Percentiles rank a stretch among this genome's conserved stretches.
phyloP scores from a whole-genome alignment of 306 rosid species.

The Quercus robur region DNA sequence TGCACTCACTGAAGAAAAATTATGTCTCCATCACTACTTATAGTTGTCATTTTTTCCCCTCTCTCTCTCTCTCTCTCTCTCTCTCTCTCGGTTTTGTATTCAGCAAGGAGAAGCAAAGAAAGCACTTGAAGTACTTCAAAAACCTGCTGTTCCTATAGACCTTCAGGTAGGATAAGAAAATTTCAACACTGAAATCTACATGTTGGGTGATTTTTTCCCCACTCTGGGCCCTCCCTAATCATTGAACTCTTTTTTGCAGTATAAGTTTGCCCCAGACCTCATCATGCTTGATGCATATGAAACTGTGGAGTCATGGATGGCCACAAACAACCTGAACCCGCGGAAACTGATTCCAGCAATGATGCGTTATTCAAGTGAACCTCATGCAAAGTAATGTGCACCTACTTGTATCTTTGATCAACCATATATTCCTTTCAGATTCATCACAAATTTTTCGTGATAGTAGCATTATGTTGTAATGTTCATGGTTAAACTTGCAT shows the following conservation, averaged over 20 bases:
- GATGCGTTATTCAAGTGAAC: slow-evolving; percentile 99
- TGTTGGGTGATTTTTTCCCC: not conserved
- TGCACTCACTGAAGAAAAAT: too few species aligned
- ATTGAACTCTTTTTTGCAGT: slow-evolving; percentile 44
- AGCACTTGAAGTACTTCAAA: slow-evolving; percentile 91
- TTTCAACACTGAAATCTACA: slow-evolving; percentile 15
- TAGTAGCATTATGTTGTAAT: not conserved
- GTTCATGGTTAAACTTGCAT: not conserved
- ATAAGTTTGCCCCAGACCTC: slow-evolving; percentile 96
- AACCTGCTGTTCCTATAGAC: slow-evolving; percentile 72
- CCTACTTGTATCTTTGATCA: slow-evolving; percentile 23
- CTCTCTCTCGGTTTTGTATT: slow-evolving; percentile 10
- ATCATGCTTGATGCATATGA: slow-evolving; percentile 97
- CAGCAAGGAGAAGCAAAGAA: slow-evolving; percentile 98
- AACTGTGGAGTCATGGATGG: slow-evolving; percentile 97
- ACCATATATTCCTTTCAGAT: slow-evolving; percentile 14
- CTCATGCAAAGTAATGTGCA: slow-evolving; percentile 82
- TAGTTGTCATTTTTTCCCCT: too few species aligned
- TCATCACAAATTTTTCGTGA: slow-evolving; percentile 3
- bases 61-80: not conserved
- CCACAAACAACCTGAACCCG: slow-evolving; percentile 83
- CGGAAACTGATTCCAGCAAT: slow-evolving; percentile 98
- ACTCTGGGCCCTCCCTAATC: slow-evolving; percentile 5
- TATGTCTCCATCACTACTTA: too few species aligned
- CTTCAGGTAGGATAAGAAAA: slow-evolving; percentile 60